Percentiles rank a stretch among this genome's conserved stretches.
Evolutionary conservation across 148 eudicot species (phyloP).

Genomic region (Chenopodium quinoa): DNA sequence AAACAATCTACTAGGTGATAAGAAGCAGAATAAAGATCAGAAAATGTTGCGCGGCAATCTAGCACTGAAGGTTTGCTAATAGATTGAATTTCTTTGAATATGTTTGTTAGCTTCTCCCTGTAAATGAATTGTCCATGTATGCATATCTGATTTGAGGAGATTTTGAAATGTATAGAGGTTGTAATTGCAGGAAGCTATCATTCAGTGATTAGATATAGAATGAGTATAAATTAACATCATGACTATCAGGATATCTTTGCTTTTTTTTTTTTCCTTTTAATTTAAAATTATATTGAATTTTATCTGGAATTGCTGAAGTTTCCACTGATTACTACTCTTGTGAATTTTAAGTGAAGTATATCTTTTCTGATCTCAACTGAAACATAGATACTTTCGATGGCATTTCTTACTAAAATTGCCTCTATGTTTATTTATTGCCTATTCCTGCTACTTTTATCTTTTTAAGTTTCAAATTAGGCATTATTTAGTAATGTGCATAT

Average conservation of each 20-base stretch:
- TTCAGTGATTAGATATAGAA: neutral
- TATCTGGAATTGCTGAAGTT: neutral
- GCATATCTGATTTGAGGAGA: neutral
- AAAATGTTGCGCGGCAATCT: constrained; percentile 39
- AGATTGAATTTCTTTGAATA: no score
- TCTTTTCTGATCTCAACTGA: no score
- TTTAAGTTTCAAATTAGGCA: neutral
- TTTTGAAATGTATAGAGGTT: neutral
- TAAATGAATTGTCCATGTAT: neutral
- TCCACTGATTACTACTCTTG: neutral
- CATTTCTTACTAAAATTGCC: neutral
- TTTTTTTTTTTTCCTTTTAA: neutral
- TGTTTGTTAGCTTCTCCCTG: neutral
- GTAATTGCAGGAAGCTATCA: neutral
- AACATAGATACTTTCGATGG: neutral
- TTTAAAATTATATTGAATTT: neutral
- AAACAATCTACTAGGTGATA: constrained; percentile 39
- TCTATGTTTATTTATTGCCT: neutral
- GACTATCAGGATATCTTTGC: neutral
- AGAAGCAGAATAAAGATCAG: constrained; percentile 41
- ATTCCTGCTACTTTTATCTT: neutral
- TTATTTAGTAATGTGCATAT: no score
- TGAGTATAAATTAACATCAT: neutral
- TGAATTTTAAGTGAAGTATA: neutral
- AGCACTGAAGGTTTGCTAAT: constrained; percentile 37